phyloP scores from a whole-genome alignment of 129 eudicot genomes.

The Daucus carota region DNA sequence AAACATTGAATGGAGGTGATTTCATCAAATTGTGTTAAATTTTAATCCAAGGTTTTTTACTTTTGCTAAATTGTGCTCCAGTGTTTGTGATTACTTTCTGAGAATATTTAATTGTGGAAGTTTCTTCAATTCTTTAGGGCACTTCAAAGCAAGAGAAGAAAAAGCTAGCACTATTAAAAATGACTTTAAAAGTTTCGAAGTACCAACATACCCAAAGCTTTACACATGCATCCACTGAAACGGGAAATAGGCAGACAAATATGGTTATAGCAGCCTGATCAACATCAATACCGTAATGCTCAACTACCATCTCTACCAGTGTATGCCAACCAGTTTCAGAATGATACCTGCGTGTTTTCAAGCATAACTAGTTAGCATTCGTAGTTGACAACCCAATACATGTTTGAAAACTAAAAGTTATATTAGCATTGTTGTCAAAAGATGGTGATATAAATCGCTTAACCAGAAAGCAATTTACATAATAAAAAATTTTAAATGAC shows the following conservation, averaged over 20 bases:
- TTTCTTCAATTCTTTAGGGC: not conserved
- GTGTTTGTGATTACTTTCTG: not conserved
- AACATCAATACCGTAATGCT: constrained; percentile 88
- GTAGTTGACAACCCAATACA: not conserved
- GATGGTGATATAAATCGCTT: not conserved
- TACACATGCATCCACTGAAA: constrained; percentile 71
- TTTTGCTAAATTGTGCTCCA: not conserved
- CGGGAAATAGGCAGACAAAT: constrained; percentile 77
- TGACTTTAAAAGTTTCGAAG: not conserved
- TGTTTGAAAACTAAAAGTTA: not conserved
- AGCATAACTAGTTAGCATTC: constrained; percentile 5
- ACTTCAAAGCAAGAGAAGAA: not conserved
- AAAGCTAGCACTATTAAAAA: not conserved
- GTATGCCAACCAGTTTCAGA: constrained; percentile 97
- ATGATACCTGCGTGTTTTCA: constrained; percentile 68
- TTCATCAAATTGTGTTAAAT: not conserved
- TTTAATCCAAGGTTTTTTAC: not conserved
- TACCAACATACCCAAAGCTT: constrained; percentile 88
- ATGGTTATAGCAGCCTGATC: constrained; percentile 73
- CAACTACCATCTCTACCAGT: constrained; percentile 61
- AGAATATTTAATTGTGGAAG: not conserved
- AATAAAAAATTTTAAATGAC: not conserved
- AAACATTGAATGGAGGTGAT: not conserved
- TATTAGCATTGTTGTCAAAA: not conserved
- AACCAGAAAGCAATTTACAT: not conserved